These are phyloP conservation scores for Fusarium nygamai DNA, from an alignment of 2,329 filamentous ascomycete species.

Conservation along the genomic window DNA sequence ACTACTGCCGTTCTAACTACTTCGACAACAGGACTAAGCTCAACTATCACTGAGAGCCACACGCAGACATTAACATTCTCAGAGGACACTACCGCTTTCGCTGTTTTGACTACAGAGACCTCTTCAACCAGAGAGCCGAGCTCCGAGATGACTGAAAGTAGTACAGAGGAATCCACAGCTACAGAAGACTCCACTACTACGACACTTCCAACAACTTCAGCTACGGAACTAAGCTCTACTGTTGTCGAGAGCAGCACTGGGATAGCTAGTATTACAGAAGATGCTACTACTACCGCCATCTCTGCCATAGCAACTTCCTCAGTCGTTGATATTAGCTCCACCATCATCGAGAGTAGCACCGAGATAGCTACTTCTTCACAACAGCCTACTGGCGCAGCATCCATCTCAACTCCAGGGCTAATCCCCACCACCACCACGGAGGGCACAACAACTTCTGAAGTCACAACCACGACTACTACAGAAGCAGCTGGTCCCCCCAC, in stretches of 20 bases:
- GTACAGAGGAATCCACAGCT: background rate
- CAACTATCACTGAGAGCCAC: background rate
- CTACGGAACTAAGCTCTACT: background rate
- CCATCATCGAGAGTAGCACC: background rate
- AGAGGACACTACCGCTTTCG: background rate
- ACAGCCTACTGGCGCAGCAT: background rate
- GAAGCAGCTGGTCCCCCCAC: background rate
- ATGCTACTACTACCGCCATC: background rate
- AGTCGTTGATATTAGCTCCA: background rate
- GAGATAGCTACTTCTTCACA: background rate
- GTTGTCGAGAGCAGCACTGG: background rate
- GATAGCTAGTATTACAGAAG: background rate
- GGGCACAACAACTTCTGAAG: background rate
- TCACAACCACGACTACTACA: background rate
- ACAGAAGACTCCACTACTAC: background rate
- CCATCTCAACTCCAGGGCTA: background rate
- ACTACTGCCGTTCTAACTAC: background rate
- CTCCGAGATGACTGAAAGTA: background rate
- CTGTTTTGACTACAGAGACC: background rate
- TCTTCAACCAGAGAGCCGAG: background rate
- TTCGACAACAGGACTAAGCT: background rate
- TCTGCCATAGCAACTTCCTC: background rate
- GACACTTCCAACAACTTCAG: background rate
- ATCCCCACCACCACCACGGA: background rate
- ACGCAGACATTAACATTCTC: accelerated